Base-by-base conservation (phyloP, 768 basidiomycete genomes). In the Russula dissimulans region DNA sequence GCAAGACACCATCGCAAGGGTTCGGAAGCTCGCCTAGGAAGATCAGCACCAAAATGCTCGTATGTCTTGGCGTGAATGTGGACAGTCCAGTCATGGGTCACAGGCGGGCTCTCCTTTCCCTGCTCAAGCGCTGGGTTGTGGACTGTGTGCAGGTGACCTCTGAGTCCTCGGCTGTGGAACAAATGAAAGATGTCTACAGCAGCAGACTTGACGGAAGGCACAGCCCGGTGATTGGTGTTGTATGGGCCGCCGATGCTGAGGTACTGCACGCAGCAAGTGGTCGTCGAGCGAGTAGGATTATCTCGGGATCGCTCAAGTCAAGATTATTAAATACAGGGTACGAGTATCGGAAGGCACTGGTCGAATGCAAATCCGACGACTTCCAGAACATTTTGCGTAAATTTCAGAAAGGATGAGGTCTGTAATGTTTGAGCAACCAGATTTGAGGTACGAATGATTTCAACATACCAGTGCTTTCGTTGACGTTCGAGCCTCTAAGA, bases 301-400 rank as follows among this genome's bases (percentile, higher is more conserved):
- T 3, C 8, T 1, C 41, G n/a, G 65, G 43, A 54, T 74, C 65
- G 9, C 61, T 65, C 58, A 69, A 48, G 46, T 75, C 67, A 31
- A 77, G 70, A 11, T 69, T 69, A 45, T 76, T 74, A 66, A 81
- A 79, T 32, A 80, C 80, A n/a, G 79, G 79, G 64, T 81, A 81
- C 2, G 77, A 73, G 63, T 81, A 82, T 32, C 74, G 71, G 12
- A 81, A 68, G 14, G 63, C 64, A 11, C 5, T 39, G 4, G 72
- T 59, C 5, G 72, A 74, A 38, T 71, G 69, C 3, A 71, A 62
- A 3, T 67, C 65, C 0, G 70, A 29, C 3, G 78, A 76, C 1
- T 56, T 59, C 78, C 78, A 80, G 69, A 72, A 79, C 9, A 58
- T 66, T 4, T 59, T 60, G 43, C 71, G 65, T 10, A 68, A 62